Evolutionary conservation across 176 grass and related monocot species (phyloP), one percentile per base, ranked within the genome.

Genomic region (Typha latifolia): DNA sequence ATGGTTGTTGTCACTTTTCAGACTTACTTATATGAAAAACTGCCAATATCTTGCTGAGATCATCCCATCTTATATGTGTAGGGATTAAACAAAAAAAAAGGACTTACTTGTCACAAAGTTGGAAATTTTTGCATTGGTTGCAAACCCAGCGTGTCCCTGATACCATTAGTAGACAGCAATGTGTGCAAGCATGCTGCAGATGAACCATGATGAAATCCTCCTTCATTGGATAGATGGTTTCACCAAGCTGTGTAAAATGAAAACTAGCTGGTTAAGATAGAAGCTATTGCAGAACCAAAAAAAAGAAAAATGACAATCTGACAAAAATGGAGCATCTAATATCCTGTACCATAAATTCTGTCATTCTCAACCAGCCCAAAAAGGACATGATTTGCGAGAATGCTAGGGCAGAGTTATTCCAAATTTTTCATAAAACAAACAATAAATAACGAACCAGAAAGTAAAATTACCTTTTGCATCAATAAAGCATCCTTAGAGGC

Each of bases 201-300:
- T 99, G 84, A 43, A 99, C 95, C 95, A 99, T 99, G 65, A 99
- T 94, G 75, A 99, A 99, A 78, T 99, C 95, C 85, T 99, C 95
- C 79, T 84, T 99, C 95, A 99, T 99, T 43, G 95, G 89, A 74
- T 73, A 78, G 70, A 99, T 99, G 14, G 95, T 99, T 81, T 99
- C 89, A 16, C 89, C 86, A 71, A 99, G 89, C 95, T 99, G 81
- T 62, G 67, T 51, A 73, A 67, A 4, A 75, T 63, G 67, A 81
- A 77, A 90, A 81, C 55, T 61, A 49, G 79, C 68, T 47, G 57
- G 23, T 82, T 64, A 71, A 75, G 27, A 70, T 64, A 51, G 7
- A 8, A 32, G 19, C 43, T 52, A 72, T 71, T 43, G 70, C 72
- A 69, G 51, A 74, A 2, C 47, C 48, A 66, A 84, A 59, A 77